Evolutionary conservation across 1,284 basidiomycete species (phyloP).

Genomic region (Ceraceosorus bombacis): DNA sequence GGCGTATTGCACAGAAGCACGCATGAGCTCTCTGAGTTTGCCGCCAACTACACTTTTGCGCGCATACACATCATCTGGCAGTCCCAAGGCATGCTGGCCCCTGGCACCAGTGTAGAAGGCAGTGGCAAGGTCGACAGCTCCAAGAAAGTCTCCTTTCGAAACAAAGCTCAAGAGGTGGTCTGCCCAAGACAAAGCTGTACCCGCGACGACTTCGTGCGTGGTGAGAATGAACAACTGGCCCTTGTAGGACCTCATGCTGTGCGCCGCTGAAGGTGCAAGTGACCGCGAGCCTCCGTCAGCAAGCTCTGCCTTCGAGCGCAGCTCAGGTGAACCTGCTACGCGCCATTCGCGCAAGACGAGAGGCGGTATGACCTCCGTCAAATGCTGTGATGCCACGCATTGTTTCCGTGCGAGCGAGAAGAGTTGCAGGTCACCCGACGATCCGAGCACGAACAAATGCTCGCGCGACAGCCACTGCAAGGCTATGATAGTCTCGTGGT

Average conservation of each 20-base stretch:
- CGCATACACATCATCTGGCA: conserved; percentile 62
- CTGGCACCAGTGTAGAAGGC: conserved; percentile 75
- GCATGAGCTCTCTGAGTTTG: conserved; percentile 73
- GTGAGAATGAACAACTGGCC: conserved; percentile 78
- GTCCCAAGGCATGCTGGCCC: conserved; percentile 76
- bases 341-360: conserved; percentile 46
- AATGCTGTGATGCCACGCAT: conserved; percentile 11
- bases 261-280: conserved; percentile 51
- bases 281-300: not conserved
- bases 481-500: conserved; percentile 48
- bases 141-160: conserved; percentile 76
- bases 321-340: conserved; percentile 6
- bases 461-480: conserved; percentile 53
- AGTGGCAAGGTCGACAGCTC: conserved; percentile 77
- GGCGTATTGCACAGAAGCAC: conserved; percentile 75
- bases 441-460: conserved; percentile 26
- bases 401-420: conserved; percentile 29
- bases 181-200: conserved; percentile 87
- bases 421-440: conserved; percentile 18
- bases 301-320: not conserved
- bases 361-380: conserved; percentile 9
- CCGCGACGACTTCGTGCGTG: conserved; percentile 62
- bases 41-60: conserved; percentile 64
- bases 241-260: conserved; percentile 71
- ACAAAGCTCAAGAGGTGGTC: conserved; percentile 80